Conservation (phyloP, 768 basidiomycete genomes). For the Vishniacozyma victoriae region DNA sequence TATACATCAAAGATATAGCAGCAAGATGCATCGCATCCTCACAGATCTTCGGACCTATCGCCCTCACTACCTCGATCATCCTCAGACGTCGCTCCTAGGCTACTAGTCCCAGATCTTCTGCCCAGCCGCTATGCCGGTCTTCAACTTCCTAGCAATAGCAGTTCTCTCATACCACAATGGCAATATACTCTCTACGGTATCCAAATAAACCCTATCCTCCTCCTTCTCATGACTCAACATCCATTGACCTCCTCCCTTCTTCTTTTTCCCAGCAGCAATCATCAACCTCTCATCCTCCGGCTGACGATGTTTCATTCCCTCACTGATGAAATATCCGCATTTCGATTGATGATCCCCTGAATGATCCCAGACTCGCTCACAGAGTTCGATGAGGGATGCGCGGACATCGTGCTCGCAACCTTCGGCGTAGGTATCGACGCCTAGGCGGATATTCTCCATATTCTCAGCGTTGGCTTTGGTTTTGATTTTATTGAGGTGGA, state of each 20-base stretch:
- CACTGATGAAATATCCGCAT: not conserved
- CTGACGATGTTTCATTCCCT: not conserved
- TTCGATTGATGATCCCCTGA: no score
- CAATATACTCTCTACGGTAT: no score
- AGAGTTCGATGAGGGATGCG: not conserved
- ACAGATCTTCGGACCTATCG: no score
- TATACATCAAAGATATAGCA: no score
- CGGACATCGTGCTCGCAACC: not conserved
- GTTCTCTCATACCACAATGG: no score
- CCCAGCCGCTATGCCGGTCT: no score
- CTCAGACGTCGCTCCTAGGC: no score
- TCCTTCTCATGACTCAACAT: constrained; percentile 9
- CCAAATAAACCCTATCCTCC: constrained; percentile 7
- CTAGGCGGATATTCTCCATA: constrained; percentile 16
- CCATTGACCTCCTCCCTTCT: not conserved
- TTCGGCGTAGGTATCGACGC: constrained; percentile 9
- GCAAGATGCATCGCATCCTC: no score
- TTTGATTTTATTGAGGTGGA: constrained; percentile 24
- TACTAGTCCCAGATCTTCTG: no score
- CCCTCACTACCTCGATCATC: no score
- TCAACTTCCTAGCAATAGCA: no score
- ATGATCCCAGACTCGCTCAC: not conserved
- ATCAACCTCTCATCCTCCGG: not conserved
- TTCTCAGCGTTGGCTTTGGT: constrained; percentile 7
- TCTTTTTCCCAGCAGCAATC: not conserved